Percentiles rank a stretch among this genome's conserved stretches.
Conservation (phyloP, 1,284 basidiomycete genomes). For the Grifola frondosa region DNA sequence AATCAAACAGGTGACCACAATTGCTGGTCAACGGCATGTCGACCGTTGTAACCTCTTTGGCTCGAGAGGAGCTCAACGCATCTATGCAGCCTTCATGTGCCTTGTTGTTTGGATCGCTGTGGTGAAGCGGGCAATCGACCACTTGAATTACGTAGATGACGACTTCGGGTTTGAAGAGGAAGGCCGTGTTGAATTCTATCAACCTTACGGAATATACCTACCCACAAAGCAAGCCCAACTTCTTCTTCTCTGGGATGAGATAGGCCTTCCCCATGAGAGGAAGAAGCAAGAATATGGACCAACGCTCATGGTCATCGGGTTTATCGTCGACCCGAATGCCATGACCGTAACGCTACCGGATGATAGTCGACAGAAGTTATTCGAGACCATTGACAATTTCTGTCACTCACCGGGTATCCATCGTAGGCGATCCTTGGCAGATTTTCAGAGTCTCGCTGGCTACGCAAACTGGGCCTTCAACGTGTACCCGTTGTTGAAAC, state of each 20-base stretch:
- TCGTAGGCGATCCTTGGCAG: conserved; percentile 17
- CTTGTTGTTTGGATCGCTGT: conserved; percentile 37
- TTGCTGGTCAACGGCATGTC: conserved; percentile 25
- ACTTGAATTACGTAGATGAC: conserved; percentile 38
- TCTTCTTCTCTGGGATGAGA: conserved; percentile 38
- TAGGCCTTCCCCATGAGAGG: conserved; percentile 38
- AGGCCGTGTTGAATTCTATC: conserved; percentile 24
- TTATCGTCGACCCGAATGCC: conserved; percentile 30
- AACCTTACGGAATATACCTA: conserved; percentile 27
- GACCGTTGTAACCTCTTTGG: conserved; percentile 37
- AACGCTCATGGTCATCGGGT: conserved; percentile 36
- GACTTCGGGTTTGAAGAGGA: conserved; percentile 29
- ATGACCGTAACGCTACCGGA: conserved; percentile 32
- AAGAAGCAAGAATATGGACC: conserved; percentile 38
- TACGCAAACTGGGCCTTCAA: conserved; percentile 44
- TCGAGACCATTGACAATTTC: neutral
- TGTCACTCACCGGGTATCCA: conserved; percentile 6
- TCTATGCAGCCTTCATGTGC: conserved; percentile 34
- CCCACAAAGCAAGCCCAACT: conserved; percentile 34
- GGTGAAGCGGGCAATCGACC: conserved; percentile 16
- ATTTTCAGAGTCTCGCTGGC: conserved; percentile 34
- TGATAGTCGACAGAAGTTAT: neutral
- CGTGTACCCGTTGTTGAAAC: conserved; percentile 34
- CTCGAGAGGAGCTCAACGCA: conserved; percentile 17
- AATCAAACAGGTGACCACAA: conserved; percentile 37